phyloP scores from a whole-genome alignment of 352 stramenopile genomes.

The Phytophthora sojae region DNA sequence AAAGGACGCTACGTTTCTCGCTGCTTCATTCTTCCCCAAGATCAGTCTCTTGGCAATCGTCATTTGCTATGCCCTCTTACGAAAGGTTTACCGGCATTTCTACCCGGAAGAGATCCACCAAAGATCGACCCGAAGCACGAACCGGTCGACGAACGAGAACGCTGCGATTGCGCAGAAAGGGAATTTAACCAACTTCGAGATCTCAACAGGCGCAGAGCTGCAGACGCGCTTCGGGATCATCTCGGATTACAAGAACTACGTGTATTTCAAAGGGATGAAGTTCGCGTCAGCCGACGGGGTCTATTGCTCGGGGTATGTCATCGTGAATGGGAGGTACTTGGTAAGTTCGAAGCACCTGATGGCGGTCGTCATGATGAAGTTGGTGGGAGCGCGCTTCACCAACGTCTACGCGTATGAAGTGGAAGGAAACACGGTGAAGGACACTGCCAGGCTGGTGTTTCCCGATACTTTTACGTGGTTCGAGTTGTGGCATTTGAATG shows the following conservation, averaged over 20 bases:
- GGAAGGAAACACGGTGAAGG: conserved; percentile 29
- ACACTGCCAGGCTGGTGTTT: conserved; percentile 19
- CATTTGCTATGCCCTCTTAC: conserved; percentile 18
- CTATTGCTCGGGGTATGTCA: conserved; percentile 39
- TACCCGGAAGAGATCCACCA: conserved; percentile 15
- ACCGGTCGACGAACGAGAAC: conserved; percentile 20
- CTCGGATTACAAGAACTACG: conserved; percentile 45
- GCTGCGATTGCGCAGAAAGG: conserved; percentile 8
- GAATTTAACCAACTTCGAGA: conserved; percentile 41
- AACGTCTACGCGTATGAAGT: conserved; percentile 41
- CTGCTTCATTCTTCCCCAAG: conserved; percentile 28
- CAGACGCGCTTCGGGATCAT: conserved; percentile 44
- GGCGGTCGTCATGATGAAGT: conserved; percentile 33
- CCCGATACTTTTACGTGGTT: conserved; percentile 8
- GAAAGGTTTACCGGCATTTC: conserved; percentile 21
- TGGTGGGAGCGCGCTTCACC: conserved; percentile 19
- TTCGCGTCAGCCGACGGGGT: conserved; percentile 39
- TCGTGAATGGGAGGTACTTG: conserved; percentile 40
- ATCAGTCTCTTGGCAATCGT: conserved; percentile 24
- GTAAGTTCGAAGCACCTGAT: conserved; percentile 34
- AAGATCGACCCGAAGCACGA: conserved; percentile 10
- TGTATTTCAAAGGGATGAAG: conserved; percentile 42
- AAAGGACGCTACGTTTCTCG: conserved; percentile 25
- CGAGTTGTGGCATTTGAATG: conserved; percentile 15
- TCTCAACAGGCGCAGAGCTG: conserved; percentile 38